phyloP scores from a whole-genome alignment of 768 basidiomycete species.

The Termitomyces sp. region DNA sequence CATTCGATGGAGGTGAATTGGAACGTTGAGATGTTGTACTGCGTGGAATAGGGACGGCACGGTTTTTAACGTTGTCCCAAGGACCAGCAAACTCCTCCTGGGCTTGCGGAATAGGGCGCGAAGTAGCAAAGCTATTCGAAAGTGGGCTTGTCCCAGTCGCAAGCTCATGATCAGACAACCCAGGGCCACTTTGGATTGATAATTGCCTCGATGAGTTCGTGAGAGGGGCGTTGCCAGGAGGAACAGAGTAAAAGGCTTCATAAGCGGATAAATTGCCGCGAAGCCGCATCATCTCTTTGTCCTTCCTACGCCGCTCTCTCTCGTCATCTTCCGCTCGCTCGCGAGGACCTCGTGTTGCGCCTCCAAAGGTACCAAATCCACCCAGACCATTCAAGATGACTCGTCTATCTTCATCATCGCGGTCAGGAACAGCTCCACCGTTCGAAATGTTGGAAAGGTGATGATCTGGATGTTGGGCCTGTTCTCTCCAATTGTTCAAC shows the following conservation, averaged over 20 bases:
- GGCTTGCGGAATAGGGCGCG: slow-evolving; percentile 12
- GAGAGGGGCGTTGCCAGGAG: slow-evolving; percentile 17
- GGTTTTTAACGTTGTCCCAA: slow-evolving; percentile 33
- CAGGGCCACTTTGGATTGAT: slow-evolving; percentile 21
- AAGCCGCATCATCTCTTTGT: slow-evolving; percentile 42
- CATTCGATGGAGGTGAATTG: slow-evolving; percentile 19
- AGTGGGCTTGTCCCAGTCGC: slow-evolving; percentile 13
- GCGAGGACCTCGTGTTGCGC: slow-evolving; percentile 43
- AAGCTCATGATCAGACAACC: slow-evolving; percentile 11
- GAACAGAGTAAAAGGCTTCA: slow-evolving; percentile 75
- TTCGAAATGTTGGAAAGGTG: slow-evolving; percentile 5
- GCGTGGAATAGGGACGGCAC: slow-evolving; percentile 10
- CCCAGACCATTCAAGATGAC: slow-evolving; percentile 28
- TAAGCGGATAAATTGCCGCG: slow-evolving; percentile 46
- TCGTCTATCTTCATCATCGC: slow-evolving; percentile 45
- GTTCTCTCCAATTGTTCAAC: slow-evolving; percentile 34
- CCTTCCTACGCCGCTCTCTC: slow-evolving; percentile 44
- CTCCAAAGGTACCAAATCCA: slow-evolving; percentile 27
- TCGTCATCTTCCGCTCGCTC: slow-evolving; percentile 63
- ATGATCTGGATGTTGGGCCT: slow-evolving; percentile 16
- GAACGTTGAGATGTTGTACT: slow-evolving; percentile 29
- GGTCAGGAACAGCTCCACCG: slow-evolving; percentile 14
- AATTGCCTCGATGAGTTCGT: slow-evolving; percentile 25
- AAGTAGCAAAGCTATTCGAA: slow-evolving; percentile 12
- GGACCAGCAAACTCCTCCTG: slow-evolving; percentile 35